Conservation (phyloP, 2,329 filamentous ascomycete species). For the Cladosporium austrohemisphaericum region DNA sequence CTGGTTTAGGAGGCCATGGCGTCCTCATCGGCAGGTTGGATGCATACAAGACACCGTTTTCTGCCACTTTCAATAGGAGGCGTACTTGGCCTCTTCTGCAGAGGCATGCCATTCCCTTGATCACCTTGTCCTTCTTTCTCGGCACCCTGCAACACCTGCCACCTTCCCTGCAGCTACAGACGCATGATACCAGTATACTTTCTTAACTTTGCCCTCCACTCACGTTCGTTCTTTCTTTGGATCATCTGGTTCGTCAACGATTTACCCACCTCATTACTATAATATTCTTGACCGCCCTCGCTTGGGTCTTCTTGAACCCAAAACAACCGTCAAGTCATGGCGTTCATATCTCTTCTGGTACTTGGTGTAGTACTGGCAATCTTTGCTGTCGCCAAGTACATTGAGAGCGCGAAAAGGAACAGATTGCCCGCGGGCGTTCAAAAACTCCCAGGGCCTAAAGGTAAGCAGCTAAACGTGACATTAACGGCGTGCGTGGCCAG, state of each 20-base stretch:
- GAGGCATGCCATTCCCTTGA: background rate
- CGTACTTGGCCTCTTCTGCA: background rate
- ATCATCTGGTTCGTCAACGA: no score
- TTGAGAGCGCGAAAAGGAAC: slow-evolving; percentile 17
- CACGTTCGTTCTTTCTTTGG: no score
- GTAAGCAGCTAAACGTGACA: slow-evolving; percentile 13
- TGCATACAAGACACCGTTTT: background rate
- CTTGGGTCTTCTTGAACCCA: no score
- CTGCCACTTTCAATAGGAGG: slow-evolving; percentile 1
- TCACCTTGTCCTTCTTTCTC: slow-evolving; percentile 4
- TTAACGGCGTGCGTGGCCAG: background rate
- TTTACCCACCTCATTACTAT: no score
- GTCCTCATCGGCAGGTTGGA: background rate
- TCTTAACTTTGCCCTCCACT: no score
- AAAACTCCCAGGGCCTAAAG: slow-evolving; percentile 26
- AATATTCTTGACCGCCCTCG: no score
- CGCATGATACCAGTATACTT: no score
- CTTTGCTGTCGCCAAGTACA: slow-evolving; percentile 23
- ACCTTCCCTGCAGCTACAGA: slow-evolving; percentile 1
- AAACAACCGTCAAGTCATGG: slow-evolving; percentile 19
- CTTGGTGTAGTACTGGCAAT: slow-evolving; percentile 27
- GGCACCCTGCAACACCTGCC: background rate
- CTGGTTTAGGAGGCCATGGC: slow-evolving; percentile 1
- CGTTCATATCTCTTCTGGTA: slow-evolving; percentile 20
- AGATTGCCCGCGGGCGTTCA: slow-evolving; percentile 17